Base-by-base conservation (phyloP, 768 basidiomycete species). In the Hygrocybe coccinea region DNA sequence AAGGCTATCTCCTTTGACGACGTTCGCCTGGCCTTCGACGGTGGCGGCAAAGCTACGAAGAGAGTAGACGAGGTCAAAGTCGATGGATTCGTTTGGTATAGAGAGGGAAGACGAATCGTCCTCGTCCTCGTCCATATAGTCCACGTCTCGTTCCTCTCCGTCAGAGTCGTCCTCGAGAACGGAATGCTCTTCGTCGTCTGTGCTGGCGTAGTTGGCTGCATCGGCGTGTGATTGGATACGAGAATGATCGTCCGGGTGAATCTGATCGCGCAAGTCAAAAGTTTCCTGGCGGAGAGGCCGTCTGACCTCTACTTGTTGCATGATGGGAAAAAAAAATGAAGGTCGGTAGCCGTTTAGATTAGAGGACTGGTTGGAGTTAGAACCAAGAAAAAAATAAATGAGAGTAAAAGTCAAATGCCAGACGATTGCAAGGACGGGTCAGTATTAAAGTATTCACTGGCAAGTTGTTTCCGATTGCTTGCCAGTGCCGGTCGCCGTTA, bases 21-120 rank as follows among this genome's bases (percentile, higher is more conserved):
- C 97, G 61, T 91, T 97, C 2, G 97, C 97, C 73, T 99, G 97
- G 22, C 97, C 97, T 65, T 97, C 95, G 35, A 98, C 95, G 0
- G 97, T 98, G 0, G 97, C 97, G 3, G 94, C 89, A 70, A 98
- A 98, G 62, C 89, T 95, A 68, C 95, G 95, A 25, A 97, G 78
- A n/a, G 88, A 86, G 64, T 93, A 94, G 19, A 95, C 90, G 64
- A 92, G 78, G 70, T 91, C 90, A 67, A 92, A 95, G 79, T 95
- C 91, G 65, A 95, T 95, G 57, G 87, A 88, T 67, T 92, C 91
- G 69, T 91, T 90, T 9, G 91, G 91, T 58, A 92, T 90, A 35
- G 89, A 91, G 34, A 92, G 81, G 8, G 85, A 86, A 5, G 89
- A 91, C 5, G 87, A 90, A 39, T 80, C 82, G 68, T 89, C 87